Conservation (phyloP, 208 protist species). For the Crithidia bombi region DNA sequence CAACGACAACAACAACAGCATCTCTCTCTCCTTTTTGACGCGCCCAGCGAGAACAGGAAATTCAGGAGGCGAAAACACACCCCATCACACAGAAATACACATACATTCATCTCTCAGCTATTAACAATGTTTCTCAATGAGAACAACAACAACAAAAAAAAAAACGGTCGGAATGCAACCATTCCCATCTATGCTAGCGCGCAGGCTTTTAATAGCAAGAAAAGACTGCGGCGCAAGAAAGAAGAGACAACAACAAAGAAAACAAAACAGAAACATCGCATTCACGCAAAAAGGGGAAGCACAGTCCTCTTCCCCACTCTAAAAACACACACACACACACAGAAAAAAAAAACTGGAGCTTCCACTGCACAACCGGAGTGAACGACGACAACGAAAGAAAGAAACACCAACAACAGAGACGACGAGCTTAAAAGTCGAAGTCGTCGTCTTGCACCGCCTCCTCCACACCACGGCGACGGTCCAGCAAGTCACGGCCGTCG, state of each 20-base stretch:
- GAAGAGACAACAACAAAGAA: conserved; percentile 9
- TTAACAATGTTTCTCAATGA: too few relatives aligned
- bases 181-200: too few relatives aligned
- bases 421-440: conserved; percentile 35
- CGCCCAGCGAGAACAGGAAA: too few relatives aligned
- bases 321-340: too few relatives aligned
- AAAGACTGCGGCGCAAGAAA: conserved; percentile 4
- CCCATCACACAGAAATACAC: neutral
- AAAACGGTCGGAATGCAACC: neutral
- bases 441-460: conserved; percentile 31
- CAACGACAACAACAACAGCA: neutral
- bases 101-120: conserved; percentile 4
- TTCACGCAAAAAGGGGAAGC: neutral
- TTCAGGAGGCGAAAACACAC: neutral
- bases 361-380: neutral
- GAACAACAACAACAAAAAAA: conserved; percentile 2
- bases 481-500: conserved; percentile 24
- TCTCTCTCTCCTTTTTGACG: too few relatives aligned
- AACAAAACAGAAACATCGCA: conserved; percentile 4
- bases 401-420: conserved; percentile 1
- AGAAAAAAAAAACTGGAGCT: neutral
- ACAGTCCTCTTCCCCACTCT: too few relatives aligned
- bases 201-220: neutral
- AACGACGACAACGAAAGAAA: conserved; percentile 3
- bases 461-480: conserved; percentile 26